Percentiles rank a stretch among this genome's conserved stretches.
These are phyloP conservation scores for Cladorrhinum sp. DNA, from an alignment of 2,329 filamentous ascomycete species.

Conservation along the genomic window DNA sequence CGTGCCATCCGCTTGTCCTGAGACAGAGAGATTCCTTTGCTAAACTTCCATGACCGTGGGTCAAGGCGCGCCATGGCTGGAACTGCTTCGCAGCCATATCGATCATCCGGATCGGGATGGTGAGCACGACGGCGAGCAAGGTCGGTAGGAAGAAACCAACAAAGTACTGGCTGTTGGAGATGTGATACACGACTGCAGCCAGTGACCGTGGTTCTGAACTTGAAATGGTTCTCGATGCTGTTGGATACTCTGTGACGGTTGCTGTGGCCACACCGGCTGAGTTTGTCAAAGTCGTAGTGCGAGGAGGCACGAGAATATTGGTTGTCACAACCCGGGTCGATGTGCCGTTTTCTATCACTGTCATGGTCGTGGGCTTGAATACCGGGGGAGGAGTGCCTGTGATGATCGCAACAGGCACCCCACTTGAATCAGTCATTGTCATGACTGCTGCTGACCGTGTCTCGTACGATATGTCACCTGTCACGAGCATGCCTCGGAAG, in stretches of 20 bases:
- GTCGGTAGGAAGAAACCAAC: slow-evolving; percentile 37
- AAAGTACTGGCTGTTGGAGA: slow-evolving; percentile 35
- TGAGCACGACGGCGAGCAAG: slow-evolving; percentile 34
- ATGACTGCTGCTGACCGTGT: slow-evolving; percentile 2
- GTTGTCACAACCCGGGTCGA: slow-evolving; percentile 18
- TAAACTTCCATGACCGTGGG: slow-evolving; percentile 29
- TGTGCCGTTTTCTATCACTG: slow-evolving; percentile 16
- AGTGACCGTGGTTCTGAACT: no score
- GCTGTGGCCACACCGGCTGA: slow-evolving; percentile 21
- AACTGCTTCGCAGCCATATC: slow-evolving; percentile 38
- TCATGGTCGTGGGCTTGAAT: slow-evolving; percentile 14
- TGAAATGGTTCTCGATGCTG: slow-evolving; percentile 1
- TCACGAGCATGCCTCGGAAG: neutral
- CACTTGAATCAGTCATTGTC: slow-evolving; percentile 13
- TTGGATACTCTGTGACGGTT: slow-evolving; percentile 23
- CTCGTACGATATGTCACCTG: slow-evolving; percentile 3
- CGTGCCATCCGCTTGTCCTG: slow-evolving; percentile 25
- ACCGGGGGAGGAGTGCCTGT: slow-evolving; percentile 14
- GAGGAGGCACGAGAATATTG: slow-evolving; percentile 12
- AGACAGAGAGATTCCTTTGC: slow-evolving; percentile 34
- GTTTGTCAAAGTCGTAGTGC: slow-evolving; percentile 14
- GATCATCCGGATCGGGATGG: slow-evolving; percentile 37
- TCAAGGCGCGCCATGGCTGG: slow-evolving; percentile 39
- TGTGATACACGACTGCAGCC: slow-evolving; percentile 17
- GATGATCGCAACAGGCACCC: slow-evolving; percentile 12